These are phyloP conservation scores for Maudiozyma humilis DNA, from an alignment of 1,139 yeast species.

Conservation along the genomic window DNA sequence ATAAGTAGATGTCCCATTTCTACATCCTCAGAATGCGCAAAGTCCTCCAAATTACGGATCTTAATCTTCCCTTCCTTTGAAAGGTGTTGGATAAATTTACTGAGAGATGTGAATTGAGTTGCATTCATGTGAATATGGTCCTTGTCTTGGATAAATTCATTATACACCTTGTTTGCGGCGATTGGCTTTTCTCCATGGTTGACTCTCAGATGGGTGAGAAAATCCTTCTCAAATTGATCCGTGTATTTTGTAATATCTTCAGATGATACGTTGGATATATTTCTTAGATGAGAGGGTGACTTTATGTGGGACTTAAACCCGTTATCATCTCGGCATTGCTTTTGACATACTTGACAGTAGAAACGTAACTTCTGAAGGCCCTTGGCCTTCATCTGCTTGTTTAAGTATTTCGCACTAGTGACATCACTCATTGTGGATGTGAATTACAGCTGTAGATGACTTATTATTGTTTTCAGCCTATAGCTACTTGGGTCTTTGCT, in stretches of 20 bases:
- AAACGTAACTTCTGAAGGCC: slow-evolving; percentile 81
- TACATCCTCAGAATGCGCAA: slow-evolving; percentile 15
- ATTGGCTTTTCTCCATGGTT: slow-evolving; percentile 77
- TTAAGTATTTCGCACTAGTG: slow-evolving; percentile 74
- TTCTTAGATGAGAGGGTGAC: slow-evolving; percentile 66
- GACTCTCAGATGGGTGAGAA: slow-evolving; percentile 51
- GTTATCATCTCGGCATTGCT: slow-evolving; percentile 92
- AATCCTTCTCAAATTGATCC: slow-evolving; percentile 51
- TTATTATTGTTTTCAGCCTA: too few species aligned
- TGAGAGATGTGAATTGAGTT: slow-evolving; percentile 67
- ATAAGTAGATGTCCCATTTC: slow-evolving; percentile 36
- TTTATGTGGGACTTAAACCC: slow-evolving; percentile 84
- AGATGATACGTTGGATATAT: slow-evolving; percentile 41
- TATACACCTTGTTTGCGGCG: slow-evolving; percentile 80
- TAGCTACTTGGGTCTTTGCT: too few species aligned
- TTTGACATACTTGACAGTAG: slow-evolving; percentile 87
- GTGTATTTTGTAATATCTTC: slow-evolving; percentile 54
- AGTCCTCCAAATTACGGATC: slow-evolving; percentile 41
- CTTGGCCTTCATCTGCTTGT: slow-evolving; percentile 69
- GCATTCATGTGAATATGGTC: slow-evolving; percentile 88
- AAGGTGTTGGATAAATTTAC: slow-evolving; percentile 61
- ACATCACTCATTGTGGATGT: slow-evolving; percentile 40
- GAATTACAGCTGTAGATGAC: too few species aligned
- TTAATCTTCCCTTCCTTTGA: slow-evolving; percentile 52
- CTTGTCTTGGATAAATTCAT: slow-evolving; percentile 72